Conservation (phyloP, 2,329 filamentous ascomycete genomes). For the Magnaporthiopsis incrustans region DNA sequence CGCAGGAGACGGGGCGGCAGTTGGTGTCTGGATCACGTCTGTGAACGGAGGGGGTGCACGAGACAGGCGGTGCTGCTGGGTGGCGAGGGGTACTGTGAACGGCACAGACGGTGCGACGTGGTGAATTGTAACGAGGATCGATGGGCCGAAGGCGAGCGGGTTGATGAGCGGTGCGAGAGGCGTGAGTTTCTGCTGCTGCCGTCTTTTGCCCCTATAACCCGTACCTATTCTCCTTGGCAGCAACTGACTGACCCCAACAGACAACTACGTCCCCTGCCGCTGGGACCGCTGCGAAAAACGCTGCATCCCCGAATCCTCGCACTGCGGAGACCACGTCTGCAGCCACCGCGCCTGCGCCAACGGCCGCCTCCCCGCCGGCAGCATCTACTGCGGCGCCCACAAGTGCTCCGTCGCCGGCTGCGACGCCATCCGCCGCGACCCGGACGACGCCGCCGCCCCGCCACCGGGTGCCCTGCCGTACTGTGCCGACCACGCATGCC, state of each 20-base stretch:
- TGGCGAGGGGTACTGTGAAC: not conserved
- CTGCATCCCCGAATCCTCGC: conserved; percentile 3
- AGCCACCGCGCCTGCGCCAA: conserved; percentile 10
- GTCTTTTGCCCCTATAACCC: not conserved
- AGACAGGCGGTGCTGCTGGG: not conserved
- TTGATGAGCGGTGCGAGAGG: conserved; percentile 1
- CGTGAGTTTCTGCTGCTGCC: no score
- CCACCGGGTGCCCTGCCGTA: not conserved
- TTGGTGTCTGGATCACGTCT: conserved; percentile 1
- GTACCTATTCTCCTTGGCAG: not conserved
- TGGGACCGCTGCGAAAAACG: conserved; percentile 8
- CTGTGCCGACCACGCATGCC: conserved; percentile 4
- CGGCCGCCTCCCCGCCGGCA: conserved; percentile 7
- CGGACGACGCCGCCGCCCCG: not conserved
- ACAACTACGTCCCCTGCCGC: conserved; percentile 10
- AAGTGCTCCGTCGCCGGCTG: conserved; percentile 4
- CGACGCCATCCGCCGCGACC: conserved; percentile 1
- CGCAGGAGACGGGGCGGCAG: not conserved
- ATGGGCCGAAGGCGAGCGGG: not conserved
- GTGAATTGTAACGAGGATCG: not conserved
- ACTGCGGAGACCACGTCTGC: conserved; percentile 13
- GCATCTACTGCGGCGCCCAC: conserved; percentile 4
- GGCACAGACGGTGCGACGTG: not conserved
- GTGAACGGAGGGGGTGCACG: not conserved
- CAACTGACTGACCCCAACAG: conserved; percentile 8